phyloP scores from a whole-genome alignment of 768 basidiomycete genomes.

The Melanogaster broomeanus region DNA sequence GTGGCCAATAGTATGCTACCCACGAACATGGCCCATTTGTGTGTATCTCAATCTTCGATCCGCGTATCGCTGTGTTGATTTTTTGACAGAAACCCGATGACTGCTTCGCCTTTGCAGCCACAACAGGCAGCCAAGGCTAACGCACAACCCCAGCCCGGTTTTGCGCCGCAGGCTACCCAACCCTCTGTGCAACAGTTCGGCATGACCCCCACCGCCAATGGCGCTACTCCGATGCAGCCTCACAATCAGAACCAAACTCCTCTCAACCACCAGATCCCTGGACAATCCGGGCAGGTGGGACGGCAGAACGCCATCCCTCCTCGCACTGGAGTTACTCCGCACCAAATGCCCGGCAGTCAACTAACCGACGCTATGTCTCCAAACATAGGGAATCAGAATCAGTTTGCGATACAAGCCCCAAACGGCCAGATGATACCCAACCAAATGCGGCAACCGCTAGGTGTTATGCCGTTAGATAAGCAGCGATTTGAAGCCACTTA shows the following conservation, averaged over 20 bases:
- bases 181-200: constrained; percentile 16
- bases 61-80: constrained; percentile 6
- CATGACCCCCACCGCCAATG: constrained; percentile 14
- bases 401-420: constrained; percentile 15
- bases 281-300: constrained; percentile 31
- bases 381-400: constrained; percentile 33
- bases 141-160: constrained; percentile 23
- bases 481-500: constrained; percentile 53
- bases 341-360: constrained; percentile 33
- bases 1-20: constrained; percentile 20
- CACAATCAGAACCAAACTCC: constrained; percentile 14
- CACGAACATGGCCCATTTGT: constrained; percentile 35
- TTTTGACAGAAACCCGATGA: constrained; percentile 18
- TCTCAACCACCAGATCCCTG: constrained; percentile 32
- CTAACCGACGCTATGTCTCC: constrained; percentile 37
- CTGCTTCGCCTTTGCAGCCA: constrained; percentile 16
- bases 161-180: constrained; percentile 16
- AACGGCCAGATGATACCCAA: constrained; percentile 23
- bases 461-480: constrained; percentile 47
- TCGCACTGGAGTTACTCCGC: constrained; percentile 40
- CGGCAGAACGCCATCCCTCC: constrained; percentile 35
- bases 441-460: constrained; percentile 11
- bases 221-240: constrained; percentile 19
- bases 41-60: constrained; percentile 12
- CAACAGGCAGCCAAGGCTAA: constrained; percentile 14